Evolutionary conservation across 202 grass and related monocot genomes (phyloP).

Genomic region (Carex arenaria): DNA sequence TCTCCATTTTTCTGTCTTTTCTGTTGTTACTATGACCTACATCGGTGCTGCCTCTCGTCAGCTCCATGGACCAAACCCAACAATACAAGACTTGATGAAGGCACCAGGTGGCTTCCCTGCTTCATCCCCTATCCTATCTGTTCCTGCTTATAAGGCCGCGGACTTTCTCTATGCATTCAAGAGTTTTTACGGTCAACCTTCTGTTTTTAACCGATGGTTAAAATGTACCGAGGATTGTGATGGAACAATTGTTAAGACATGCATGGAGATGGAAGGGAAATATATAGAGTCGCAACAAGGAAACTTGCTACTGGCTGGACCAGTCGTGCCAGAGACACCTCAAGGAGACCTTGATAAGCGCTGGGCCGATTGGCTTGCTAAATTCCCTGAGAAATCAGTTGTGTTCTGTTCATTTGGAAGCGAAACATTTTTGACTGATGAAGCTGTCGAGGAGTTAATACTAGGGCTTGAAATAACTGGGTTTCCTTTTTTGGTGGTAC

Average conservation of each 20-base stretch:
- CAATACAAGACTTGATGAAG: not conserved
- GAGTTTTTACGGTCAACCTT: conserved; percentile 16
- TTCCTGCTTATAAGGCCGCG: not conserved
- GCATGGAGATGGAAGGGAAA: conserved; percentile 34
- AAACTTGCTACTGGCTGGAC: conserved; percentile 35
- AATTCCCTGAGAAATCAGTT: conserved; percentile 30
- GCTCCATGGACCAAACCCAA: not conserved
- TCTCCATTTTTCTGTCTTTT: conserved; percentile 24
- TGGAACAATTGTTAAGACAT: conserved; percentile 28
- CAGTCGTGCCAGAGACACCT: conserved; percentile 29
- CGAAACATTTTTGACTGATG: conserved; percentile 24
- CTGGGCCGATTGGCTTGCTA: conserved; percentile 32
- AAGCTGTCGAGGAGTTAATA: conserved; percentile 28
- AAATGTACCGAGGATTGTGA: not conserved
- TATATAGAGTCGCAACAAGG: conserved; percentile 26
- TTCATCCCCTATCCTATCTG: conserved; percentile 3
- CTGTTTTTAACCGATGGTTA: conserved; percentile 10
- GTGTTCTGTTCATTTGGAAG: conserved; percentile 45
- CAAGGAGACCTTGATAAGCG: conserved; percentile 16
- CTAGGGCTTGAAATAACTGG: conserved; percentile 30
- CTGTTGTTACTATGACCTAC: conserved; percentile 17
- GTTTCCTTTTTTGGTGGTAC: conserved; percentile 36
- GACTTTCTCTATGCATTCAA: conserved; percentile 23
- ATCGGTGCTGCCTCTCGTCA: not conserved
- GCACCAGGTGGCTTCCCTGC: conserved; percentile 22